Base-by-base conservation (phyloP, 495 filamentous ascomycete genomes). In the Apiosordaria backusii region DNA sequence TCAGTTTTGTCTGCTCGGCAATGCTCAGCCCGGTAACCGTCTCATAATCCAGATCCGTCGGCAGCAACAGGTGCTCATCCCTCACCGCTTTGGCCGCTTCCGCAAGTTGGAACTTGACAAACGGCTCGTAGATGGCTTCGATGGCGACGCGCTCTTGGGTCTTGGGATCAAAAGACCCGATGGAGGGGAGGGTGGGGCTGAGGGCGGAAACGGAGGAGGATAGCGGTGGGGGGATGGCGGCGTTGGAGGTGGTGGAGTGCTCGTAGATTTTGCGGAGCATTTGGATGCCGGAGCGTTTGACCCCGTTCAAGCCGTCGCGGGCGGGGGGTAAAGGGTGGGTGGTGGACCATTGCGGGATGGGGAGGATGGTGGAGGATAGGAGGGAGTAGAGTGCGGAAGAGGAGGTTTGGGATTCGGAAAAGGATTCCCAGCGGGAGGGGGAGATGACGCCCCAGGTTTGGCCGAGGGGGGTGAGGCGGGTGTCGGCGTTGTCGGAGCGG, bases 401-500 rank as follows among this genome's bases (percentile, higher is more conserved):
- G 68, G 89, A 82, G 0, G 76, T 72, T 52, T 85, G 81, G 25
- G 89, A 86, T 63, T 85, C 82, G 57, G 76, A 74, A 81, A 92
- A 96, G 21, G 77, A 76, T 1, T 76, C 65, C 94, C 95, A 99
- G 27, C 95, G 89, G 62, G 81, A 79, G 74, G 97, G 89, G 13
- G 84, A 79, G 5, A 98, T 90, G 40, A 94, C 85, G 61, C 95
- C 92, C 62, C 88, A 90, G 0, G 81, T 79, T 60, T 89, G 87
- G 16, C 92, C 95, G 74, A 87, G 87, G 6, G 85, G 84, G 4
- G 96, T 98, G 22, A 99, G 86, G 7, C 95, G 89, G 4, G 88
- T 72, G 77, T 99, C 95, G 52, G 95, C 95, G 75, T 99, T 98
- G 80, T 99, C 95, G 60, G 93, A 86, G 62, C 95, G 88, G 9